phyloP scores from a whole-genome alignment of 2,329 filamentous ascomycete species.

The Cercospora beticola region DNA sequence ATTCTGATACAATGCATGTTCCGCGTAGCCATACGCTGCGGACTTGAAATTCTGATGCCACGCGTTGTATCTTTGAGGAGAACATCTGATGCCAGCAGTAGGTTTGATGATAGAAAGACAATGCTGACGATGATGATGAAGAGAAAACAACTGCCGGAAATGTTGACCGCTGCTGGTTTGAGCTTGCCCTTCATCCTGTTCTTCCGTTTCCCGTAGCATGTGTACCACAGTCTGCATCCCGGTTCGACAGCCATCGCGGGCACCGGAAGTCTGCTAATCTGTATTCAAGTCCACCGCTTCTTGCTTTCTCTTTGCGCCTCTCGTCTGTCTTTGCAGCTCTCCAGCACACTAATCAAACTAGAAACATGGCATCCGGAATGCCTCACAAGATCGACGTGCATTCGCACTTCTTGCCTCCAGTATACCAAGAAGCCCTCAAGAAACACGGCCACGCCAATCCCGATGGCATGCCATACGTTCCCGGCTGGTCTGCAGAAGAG shows the following conservation, averaged over 20 bases:
- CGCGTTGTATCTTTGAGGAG: too few relatives aligned
- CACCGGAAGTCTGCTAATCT: neutral
- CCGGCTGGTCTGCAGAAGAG: slow-evolving; percentile 46
- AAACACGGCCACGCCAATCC: slow-evolving; percentile 46
- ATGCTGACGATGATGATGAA: neutral
- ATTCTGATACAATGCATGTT: neutral
- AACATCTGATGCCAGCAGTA: neutral
- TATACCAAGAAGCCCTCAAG: slow-evolving; percentile 44
- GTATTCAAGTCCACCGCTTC: neutral
- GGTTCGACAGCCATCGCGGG: neutral
- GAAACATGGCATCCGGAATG: slow-evolving; percentile 18
- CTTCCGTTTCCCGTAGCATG: neutral
- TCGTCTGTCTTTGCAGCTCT: neutral
- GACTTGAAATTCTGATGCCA: neutral
- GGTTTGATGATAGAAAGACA: neutral
- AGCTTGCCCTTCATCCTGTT: neutral
- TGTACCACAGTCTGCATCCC: neutral
- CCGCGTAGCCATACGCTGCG: neutral
- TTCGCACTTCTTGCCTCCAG: slow-evolving; percentile 48
- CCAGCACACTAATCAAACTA: neutral
- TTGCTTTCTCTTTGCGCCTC: neutral
- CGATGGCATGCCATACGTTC: slow-evolving; percentile 51
- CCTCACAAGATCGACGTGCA: slow-evolving; percentile 49
- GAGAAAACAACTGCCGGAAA: neutral
- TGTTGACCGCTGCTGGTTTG: neutral